Percentiles rank a stretch among this genome's conserved stretches.
phyloP scores from a whole-genome alignment of 331 rosid species.

The Prunus yedoensis region DNA sequence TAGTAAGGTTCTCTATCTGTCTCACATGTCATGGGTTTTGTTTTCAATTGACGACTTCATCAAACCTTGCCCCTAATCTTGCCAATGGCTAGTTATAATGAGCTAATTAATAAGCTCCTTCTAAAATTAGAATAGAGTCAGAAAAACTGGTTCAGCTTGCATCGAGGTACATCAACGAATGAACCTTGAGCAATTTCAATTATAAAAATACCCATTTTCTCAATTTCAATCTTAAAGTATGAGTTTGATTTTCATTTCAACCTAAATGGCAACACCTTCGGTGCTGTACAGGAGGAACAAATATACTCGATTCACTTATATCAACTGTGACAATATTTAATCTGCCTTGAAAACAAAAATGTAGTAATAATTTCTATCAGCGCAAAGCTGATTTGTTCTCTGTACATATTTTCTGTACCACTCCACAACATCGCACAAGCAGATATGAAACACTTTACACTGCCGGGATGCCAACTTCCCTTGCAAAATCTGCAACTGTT shows the following conservation, averaged over 20 bases:
- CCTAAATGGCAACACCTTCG: constrained; percentile 21
- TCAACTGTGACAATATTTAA: neutral
- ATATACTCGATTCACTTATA: constrained; percentile 9
- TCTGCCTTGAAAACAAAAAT: constrained; percentile 9
- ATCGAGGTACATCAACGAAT: no score
- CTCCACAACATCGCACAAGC: constrained; percentile 43
- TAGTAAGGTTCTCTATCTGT: no score
- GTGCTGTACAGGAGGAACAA: neutral
- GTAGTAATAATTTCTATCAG: constrained; percentile 32
- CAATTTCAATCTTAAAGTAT: no score
- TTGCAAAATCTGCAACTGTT: constrained; percentile 7
- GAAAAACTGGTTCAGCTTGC: no score
- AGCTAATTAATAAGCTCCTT: no score
- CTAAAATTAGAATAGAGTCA: no score
- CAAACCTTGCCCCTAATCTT: no score
- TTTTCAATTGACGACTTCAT: no score
- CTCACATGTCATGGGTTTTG: no score
- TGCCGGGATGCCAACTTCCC: constrained; percentile 40
- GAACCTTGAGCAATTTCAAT: no score
- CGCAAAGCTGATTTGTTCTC: constrained; percentile 28
- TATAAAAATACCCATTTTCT: no score
- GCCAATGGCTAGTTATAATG: no score
- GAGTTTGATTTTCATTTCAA: constrained; percentile 7
- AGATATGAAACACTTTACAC: constrained; percentile 23
- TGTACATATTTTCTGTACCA: constrained; percentile 32